A percentile compares a stretch with the other conserved stretches of the same genome.
phyloP scores from a whole-genome alignment of 2,329 filamentous ascomycete species.

The Aspergillus hortae region DNA sequence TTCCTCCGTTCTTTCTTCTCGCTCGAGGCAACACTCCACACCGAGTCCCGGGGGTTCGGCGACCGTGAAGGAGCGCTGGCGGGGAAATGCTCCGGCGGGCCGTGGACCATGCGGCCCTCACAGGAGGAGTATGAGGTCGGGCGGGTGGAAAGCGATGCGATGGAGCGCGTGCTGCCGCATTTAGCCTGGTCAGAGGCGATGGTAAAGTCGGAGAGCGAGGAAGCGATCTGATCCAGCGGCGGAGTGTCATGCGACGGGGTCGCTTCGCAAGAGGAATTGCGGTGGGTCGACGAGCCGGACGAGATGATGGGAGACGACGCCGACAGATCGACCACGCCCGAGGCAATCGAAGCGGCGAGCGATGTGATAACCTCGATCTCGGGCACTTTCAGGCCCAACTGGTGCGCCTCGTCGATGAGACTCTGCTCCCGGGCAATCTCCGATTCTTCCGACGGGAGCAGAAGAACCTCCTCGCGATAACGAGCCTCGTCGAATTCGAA shows the following conservation, averaged over 20 bases:
- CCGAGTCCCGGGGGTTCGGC: conserved; percentile 21
- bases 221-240: conserved; percentile 27
- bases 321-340: conserved; percentile 31
- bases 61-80: conserved; percentile 15
- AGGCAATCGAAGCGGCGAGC: conserved; percentile 33
- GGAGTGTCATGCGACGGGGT: conserved; percentile 21
- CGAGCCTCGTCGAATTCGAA: conserved; percentile 31
- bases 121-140: conserved; percentile 38
- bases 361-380: conserved; percentile 31
- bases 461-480: conserved; percentile 38
- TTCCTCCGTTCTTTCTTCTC: conserved; percentile 29
- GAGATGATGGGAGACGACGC: conserved; percentile 29
- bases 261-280: conserved; percentile 27
- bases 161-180: conserved; percentile 34
- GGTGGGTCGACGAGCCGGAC: conserved; percentile 31
- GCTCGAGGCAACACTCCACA: conserved; percentile 24
- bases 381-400: conserved; percentile 35
- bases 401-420: conserved; percentile 35
- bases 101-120: conserved; percentile 25
- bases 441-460: conserved; percentile 28
- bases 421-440: conserved; percentile 37
- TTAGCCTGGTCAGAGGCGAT: conserved; percentile 27
- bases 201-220: conserved; percentile 31
- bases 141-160: conserved; percentile 37
- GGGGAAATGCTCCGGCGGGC: conserved; percentile 1